phyloP scores from a whole-genome alignment of 1,139 yeast species.

The Pichia sp. region DNA sequence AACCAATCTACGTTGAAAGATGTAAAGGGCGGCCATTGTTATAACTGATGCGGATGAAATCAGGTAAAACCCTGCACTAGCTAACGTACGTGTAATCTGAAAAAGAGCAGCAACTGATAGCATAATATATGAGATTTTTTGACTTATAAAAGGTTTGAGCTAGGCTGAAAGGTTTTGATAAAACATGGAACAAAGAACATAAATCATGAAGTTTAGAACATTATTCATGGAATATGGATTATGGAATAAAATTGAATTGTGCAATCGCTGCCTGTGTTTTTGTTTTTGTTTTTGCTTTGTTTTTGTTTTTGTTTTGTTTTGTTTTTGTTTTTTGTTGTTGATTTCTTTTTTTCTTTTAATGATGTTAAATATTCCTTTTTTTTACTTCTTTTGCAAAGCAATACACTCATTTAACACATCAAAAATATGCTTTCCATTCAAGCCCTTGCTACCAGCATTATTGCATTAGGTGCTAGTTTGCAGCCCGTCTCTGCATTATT shows the following conservation, averaged over 20 bases:
- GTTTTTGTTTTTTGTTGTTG: background rate
- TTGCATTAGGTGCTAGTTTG: slow-evolving; percentile 5
- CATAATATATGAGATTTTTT: background rate
- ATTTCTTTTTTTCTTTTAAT: background rate
- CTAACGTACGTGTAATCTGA: background rate
- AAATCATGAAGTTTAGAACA: background rate
- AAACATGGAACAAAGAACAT: background rate
- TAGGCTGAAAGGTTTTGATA: too few relatives aligned
- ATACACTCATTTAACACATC: background rate
- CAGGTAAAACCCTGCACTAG: slow-evolving; percentile 1
- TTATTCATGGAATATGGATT: too few relatives aligned
- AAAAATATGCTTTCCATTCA: slow-evolving; percentile 4
- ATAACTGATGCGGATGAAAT: slow-evolving; percentile 23
- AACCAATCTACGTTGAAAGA: slow-evolving; percentile 61
- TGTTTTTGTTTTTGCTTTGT: too few relatives aligned
- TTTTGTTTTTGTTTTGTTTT: background rate
- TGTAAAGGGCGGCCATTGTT: slow-evolving; percentile 51
- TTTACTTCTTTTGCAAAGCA: background rate
- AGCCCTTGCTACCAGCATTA: slow-evolving; percentile 1
- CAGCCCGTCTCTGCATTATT: slow-evolving; percentile 30
- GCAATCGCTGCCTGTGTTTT: too few relatives aligned
- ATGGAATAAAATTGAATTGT: too few relatives aligned
- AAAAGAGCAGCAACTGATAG: background rate
- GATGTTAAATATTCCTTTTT: background rate
- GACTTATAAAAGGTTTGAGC: background rate